Evolutionary conservation across 805 yeast species (phyloP).

Genomic region (Myxozyma neotropica): DNA sequence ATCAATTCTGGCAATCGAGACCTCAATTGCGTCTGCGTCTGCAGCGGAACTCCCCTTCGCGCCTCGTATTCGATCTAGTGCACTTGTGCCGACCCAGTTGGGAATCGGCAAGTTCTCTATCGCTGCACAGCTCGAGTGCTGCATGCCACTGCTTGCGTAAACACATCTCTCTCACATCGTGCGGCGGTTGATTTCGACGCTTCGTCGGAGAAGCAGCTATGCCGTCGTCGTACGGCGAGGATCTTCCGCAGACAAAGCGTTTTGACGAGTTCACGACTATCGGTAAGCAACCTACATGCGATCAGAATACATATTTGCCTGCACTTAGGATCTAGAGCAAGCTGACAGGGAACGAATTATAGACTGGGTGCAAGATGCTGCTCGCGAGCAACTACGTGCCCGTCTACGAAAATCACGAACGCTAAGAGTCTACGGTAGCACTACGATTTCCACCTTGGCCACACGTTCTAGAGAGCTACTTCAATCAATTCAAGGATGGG

Average conservation of each 20-base stretch:
- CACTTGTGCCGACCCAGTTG: too few species aligned
- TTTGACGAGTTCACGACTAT: constrained; percentile 53
- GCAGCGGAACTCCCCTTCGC: not conserved
- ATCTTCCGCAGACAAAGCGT: constrained; percentile 46
- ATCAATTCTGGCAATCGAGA: too few species aligned
- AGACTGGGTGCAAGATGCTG: constrained; percentile 65
- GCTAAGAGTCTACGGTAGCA: constrained; percentile 7
- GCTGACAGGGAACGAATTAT: constrained; percentile 39
- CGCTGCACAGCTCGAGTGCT: too few species aligned
- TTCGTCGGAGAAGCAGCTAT: not conserved
- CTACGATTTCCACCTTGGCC: not conserved
- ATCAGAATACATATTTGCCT: not conserved
- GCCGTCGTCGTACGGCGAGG: constrained; percentile 16
- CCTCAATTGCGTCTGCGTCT: not conserved
- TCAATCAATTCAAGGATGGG: constrained; percentile 59
- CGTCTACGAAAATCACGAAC: constrained; percentile 22
- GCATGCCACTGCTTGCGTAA: too few species aligned
- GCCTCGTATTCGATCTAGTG: too few species aligned
- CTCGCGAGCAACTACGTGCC: constrained; percentile 38
- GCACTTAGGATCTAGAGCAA: not conserved
- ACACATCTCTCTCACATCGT: too few species aligned
- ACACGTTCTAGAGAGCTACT: constrained; percentile 30
- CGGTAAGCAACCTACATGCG: constrained; percentile 27
- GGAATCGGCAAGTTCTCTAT: too few species aligned
- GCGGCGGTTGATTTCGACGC: not conserved